Base-by-base conservation (phyloP, 2,329 filamentous ascomycete genomes). In the Cladophialophora bantiana region DNA sequence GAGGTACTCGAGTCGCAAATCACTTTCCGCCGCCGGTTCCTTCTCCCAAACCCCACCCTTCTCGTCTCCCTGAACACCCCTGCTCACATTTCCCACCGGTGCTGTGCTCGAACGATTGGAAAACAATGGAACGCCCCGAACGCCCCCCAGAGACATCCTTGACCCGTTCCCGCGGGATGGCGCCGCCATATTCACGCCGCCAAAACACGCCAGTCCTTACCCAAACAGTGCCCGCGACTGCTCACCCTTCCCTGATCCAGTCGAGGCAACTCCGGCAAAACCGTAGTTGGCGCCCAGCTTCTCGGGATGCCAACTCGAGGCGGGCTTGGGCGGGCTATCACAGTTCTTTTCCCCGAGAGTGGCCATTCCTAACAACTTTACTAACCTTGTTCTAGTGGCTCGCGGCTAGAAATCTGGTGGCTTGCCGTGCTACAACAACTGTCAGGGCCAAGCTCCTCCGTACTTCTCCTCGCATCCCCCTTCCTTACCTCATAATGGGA, bases 101-200 rank as follows among this genome's bases (percentile, higher is more conserved):
- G 42, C 45, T 53, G 34, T 53, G 45, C 59, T 61, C 48, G 59
- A 57, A 56, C 59, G 42, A 58, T 48, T 65, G 36, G 64, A 62
- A 66, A 63, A 63, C 64, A 52, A 53, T 64, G 38, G 65, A 67
- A 67, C 57, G 54, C 53, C 53, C 45, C 42, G 54, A 26, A 26
- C 26, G 45, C 20, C 45, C 45, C 18, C 20, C 45, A 53, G 32
- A 26, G 20, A 15, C 65, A 61, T 67, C 53, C 65, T 60, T 64
- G 61, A 61, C 56, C 65, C 60, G 56, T 48, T 61, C 50, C 65
- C 65, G 57, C 61, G 65, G 55, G 65, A 60, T 67, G 61, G 65
- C 61, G 61, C 61, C 61, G 65, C 65, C 61, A 48, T 62, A 45
- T 58, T 61, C 65, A 45, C 52, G 48, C 64, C 57, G 60, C 60